A percentile compares a stretch with the other conserved stretches of the same genome.
phyloP scores from a whole-genome alignment of 768 basidiomycete genomes.

The Cubamyces sp. region DNA sequence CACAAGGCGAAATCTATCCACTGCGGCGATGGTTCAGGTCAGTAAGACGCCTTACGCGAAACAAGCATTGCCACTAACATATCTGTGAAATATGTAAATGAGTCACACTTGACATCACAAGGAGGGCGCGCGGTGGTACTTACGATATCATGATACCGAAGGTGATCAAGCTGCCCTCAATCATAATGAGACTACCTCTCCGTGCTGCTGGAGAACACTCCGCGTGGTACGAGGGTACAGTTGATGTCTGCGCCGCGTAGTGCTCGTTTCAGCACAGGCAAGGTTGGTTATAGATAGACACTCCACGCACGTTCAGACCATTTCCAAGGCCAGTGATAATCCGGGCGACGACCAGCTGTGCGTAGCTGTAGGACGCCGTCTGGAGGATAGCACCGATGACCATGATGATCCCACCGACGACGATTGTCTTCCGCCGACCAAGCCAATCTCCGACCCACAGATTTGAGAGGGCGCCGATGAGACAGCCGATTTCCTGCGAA shows the following conservation, averaged over 20 bases:
- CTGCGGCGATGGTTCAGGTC: slow-evolving; percentile 32
- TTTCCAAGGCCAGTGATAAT: slow-evolving; percentile 68
- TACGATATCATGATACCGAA: slow-evolving; percentile 67
- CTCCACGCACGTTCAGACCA: slow-evolving; percentile 53
- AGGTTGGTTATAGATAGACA: not conserved
- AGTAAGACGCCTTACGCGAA: not conserved
- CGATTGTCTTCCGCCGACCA: slow-evolving; percentile 61
- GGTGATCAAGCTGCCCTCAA: slow-evolving; percentile 66
- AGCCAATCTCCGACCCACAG: slow-evolving; percentile 62
- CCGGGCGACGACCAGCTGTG: slow-evolving; percentile 64
- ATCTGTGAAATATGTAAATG: slow-evolving; percentile 22
- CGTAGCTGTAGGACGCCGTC: slow-evolving; percentile 56
- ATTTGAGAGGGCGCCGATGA: slow-evolving; percentile 65
- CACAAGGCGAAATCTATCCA: slow-evolving; percentile 70
- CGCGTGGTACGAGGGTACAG: slow-evolving; percentile 65
- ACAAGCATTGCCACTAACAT: slow-evolving; percentile 25
- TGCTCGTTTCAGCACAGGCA: not conserved
- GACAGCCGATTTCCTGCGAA: slow-evolving; percentile 63
- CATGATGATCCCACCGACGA: slow-evolving; percentile 62
- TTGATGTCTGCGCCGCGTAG: slow-evolving; percentile 52
- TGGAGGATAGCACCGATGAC: slow-evolving; percentile 66
- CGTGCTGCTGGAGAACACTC: slow-evolving; percentile 65
- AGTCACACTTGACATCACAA: not conserved
- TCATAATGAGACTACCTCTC: slow-evolving; percentile 65
- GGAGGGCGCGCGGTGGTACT: slow-evolving; percentile 31